Base-by-base conservation (phyloP, 225 moss, liverwort and hornwort genomes). In the Thuidium tamariscinum region DNA sequence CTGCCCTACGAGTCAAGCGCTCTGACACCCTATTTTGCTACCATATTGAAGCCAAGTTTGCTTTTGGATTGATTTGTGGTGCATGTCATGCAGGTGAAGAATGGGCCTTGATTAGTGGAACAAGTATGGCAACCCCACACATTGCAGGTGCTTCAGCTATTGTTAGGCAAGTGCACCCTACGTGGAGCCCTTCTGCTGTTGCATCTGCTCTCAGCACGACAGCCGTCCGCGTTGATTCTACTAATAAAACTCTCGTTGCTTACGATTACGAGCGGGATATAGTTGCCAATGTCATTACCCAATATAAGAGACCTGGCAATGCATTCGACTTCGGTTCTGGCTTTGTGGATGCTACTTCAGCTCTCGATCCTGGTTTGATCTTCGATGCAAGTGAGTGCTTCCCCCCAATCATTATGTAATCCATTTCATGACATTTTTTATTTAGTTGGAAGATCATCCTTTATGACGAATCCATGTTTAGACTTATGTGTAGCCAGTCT, bases 51-150 rank as follows among this genome's bases (percentile, higher is more conserved):
- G 39, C 29, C 67, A 20, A 84, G 18, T n/a, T 84, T 36, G 74
- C 34, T 41, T 81, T 59, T 59, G 57, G 36, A 49, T 87, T 64
- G 75, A 84, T 57, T 83, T 59, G 48, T 82, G 78, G 9, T 80
- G 51, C 39, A 48, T 83, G 41, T 44, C 13, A 19, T 39, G 66
- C 88, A 96, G 96, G 94, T 49, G 74, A 94, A 54, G 86, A 88
- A 23, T 96, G 93, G 87, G 84, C 94, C 7, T 88, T 94, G 83
- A 88, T 95, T 16, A 96, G 95, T 82, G 97, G 97, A 19, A 96
- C 97, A 10, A 96, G 96, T 77, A 97, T 97, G 97, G 88, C 97
- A 23, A 87, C 96, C 27, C 97, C 97, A n/a, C 97, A 97, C 56
- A 81, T 97, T 21, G 94, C 95, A 71, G 97, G 95, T 54, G 86